A percentile compares a stretch with the other conserved stretches of the same genome.
Evolutionary conservation across 2,329 filamentous ascomycete species (phyloP).

Genomic region (Aspergillus spinulosporus): DNA sequence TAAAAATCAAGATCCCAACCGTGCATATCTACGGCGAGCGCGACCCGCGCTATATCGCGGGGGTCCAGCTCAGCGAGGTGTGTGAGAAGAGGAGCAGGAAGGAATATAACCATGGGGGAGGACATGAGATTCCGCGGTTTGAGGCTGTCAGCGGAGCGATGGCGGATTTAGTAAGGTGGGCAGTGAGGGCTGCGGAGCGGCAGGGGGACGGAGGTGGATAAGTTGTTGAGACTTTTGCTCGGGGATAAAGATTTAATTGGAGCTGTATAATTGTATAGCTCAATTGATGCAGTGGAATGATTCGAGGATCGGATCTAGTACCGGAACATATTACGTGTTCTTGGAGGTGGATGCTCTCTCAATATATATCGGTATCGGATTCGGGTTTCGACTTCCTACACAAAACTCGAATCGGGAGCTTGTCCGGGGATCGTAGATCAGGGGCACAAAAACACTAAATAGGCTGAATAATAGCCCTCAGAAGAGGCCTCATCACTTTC

Average conservation of each 20-base stretch:
- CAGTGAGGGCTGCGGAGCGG: constrained; percentile 17
- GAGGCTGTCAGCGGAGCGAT: constrained; percentile 34
- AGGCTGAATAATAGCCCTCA: too few relatives aligned
- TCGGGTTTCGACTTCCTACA: not conserved
- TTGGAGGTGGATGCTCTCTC: not conserved
- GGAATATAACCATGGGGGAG: constrained; percentile 43
- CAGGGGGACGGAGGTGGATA: not conserved
- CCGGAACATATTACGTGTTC: not conserved
- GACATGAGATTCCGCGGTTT: constrained; percentile 46
- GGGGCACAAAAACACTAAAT: too few relatives aligned
- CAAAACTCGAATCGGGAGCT: not conserved
- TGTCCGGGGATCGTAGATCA: not conserved
- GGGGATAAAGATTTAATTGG: too few relatives aligned
- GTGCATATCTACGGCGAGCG: constrained; percentile 46
- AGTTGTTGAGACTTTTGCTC: too few relatives aligned
- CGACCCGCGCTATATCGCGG: constrained; percentile 42
- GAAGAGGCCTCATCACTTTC: too few relatives aligned
- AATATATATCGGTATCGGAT: not conserved
- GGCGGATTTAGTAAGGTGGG: constrained; percentile 36
- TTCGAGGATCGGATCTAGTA: too few relatives aligned
- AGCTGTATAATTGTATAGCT: too few relatives aligned
- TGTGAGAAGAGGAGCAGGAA: constrained; percentile 33
- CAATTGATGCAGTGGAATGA: too few relatives aligned
- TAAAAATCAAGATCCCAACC: constrained; percentile 41
- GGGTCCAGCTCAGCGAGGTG: constrained; percentile 40